These are phyloP conservation scores for Xylariaceae sp. DNA, from an alignment of 2,329 filamentous ascomycete species.

Conservation along the genomic window DNA sequence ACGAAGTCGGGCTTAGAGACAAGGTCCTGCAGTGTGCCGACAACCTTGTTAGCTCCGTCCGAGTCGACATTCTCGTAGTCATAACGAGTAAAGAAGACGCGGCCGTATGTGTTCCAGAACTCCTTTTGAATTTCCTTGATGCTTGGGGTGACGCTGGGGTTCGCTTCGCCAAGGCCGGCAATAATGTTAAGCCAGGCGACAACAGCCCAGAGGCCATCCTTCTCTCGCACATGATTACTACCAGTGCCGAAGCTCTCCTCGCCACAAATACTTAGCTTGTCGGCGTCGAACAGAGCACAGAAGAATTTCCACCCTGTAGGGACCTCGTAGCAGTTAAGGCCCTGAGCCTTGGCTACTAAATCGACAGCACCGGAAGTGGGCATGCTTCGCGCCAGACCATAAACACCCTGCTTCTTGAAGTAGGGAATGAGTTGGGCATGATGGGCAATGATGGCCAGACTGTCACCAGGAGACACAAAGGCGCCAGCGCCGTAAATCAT, in stretches of 20 bases:
- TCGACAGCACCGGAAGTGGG: slow-evolving; percentile 94
- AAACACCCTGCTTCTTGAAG: slow-evolving; percentile 96
- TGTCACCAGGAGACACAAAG: slow-evolving; percentile 96
- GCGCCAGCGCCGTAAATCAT: slow-evolving; percentile 99
- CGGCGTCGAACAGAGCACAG: slow-evolving; percentile 87
- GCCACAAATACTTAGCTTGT: slow-evolving; percentile 97
- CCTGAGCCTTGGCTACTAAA: slow-evolving; percentile 90
- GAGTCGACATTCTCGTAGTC: slow-evolving; percentile 96
- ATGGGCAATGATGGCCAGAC: slow-evolving; percentile 95
- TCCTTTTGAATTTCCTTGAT: slow-evolving; percentile 95
- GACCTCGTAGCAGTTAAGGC: slow-evolving; percentile 88
- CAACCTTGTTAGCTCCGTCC: slow-evolving; percentile 84
- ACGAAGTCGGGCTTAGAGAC: slow-evolving; percentile 71
- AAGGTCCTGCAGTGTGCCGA: slow-evolving; percentile 71
- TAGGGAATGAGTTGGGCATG: slow-evolving; percentile 95
- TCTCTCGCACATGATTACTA: slow-evolving; percentile 98
- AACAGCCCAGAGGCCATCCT: slow-evolving; percentile 96
- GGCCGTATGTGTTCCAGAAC: slow-evolving; percentile 94
- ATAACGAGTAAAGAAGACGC: slow-evolving; percentile 98
- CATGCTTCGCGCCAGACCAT: slow-evolving; percentile 94
- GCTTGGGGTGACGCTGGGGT: slow-evolving; percentile 73
- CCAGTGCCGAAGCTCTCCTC: slow-evolving; percentile 98
- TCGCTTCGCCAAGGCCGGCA: slow-evolving; percentile 80
- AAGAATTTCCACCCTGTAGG: slow-evolving; percentile 99
- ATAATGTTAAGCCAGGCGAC: slow-evolving; percentile 99